These are phyloP conservation scores for Gigaspora rosea DNA, from an alignment of 192 early-diverging fungal genomes.

Conservation along the genomic window DNA sequence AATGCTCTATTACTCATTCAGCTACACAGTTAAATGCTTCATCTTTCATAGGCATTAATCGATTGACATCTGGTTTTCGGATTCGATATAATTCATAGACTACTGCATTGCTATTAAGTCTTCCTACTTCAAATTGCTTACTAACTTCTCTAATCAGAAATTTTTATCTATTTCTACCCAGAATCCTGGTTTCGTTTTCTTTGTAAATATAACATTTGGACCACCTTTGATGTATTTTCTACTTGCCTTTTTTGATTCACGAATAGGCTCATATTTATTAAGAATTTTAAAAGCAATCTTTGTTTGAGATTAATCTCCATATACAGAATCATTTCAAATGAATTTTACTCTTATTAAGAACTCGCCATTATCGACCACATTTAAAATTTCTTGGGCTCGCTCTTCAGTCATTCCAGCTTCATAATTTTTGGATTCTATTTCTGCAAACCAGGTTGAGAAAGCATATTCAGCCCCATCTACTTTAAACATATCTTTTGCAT, in stretches of 20 bases:
- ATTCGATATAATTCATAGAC: conserved; percentile 24
- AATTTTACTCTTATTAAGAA: conserved; percentile 29
- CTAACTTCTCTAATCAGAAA: neutral
- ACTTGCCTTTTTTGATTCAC: conserved; percentile 11
- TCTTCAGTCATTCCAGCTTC: conserved; percentile 14
- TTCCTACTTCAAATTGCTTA: neutral
- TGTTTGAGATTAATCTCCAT: neutral
- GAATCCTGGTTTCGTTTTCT: conserved; percentile 6
- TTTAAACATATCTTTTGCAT: conserved; percentile 23
- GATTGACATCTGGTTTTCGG: conserved; percentile 15
- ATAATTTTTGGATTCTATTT: neutral
- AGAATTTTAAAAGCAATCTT: neutral
- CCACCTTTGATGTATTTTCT: neutral
- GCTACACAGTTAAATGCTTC: conserved; percentile 22
- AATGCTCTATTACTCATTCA: conserved; percentile 18
- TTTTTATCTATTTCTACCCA: conserved; percentile 15
- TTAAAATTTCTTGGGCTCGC: conserved; percentile 4
- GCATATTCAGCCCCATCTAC: conserved; percentile 3
- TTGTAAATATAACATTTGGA: conserved; percentile 9
- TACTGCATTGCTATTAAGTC: conserved; percentile 16
- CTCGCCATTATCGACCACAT: conserved; percentile 2
- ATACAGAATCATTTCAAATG: neutral
- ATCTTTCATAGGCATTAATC: conserved; percentile 29
- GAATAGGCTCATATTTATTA: conserved; percentile 20
- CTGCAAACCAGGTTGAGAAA: conserved; percentile 13